Evolutionary conservation across 148 eudicot species (phyloP).

Genomic region (Polygonum aviculare): DNA sequence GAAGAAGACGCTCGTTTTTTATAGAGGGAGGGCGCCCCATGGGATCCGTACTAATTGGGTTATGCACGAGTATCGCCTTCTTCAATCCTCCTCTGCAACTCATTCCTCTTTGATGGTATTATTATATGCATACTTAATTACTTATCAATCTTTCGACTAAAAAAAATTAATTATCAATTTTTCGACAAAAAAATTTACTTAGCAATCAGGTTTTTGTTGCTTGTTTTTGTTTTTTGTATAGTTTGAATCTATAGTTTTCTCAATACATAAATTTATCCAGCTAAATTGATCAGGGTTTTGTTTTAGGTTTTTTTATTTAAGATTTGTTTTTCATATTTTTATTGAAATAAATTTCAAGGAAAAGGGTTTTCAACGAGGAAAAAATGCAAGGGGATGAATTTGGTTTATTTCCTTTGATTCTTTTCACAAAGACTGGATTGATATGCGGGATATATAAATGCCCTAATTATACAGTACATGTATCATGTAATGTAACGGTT

Average conservation of each 20-base stretch:
- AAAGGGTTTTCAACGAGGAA: no score
- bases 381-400: no score
- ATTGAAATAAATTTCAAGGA: not conserved
- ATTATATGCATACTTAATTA: no score
- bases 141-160: no score
- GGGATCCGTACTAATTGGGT: constrained; percentile 39
- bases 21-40: constrained; percentile 41
- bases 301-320: not conserved
- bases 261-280: not conserved
- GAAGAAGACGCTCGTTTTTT: constrained; percentile 43
- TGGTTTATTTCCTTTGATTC: no score
- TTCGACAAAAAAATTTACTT: no score
- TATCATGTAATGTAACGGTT: not conserved
- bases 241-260: no score
- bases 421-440: no score
- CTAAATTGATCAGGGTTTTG: not conserved
- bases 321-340: not conserved
- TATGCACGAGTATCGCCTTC: constrained; percentile 42
- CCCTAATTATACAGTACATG: not conserved
- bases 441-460: not conserved
- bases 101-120: constrained; percentile 28
- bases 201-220: no score
- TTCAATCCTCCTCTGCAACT: constrained; percentile 28
- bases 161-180: no score
- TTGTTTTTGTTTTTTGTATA: no score